These are phyloP conservation scores for Quercus variabilis DNA, from an alignment of 306 rosid species.

Conservation along the genomic window DNA sequence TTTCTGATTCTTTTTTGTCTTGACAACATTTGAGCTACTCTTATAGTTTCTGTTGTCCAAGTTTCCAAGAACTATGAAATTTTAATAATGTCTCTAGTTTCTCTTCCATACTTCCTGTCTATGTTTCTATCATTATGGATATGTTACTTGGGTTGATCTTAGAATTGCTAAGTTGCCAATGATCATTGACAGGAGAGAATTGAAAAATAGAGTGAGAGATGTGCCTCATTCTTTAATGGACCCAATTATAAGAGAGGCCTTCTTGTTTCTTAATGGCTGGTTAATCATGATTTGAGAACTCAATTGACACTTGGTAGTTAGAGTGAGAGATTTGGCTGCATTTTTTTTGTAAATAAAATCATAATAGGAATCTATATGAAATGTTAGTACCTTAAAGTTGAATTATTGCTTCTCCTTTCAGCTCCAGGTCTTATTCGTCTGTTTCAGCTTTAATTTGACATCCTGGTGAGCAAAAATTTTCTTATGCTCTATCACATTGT, in stretches of 20 bases:
- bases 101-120: background rate
- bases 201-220: background rate
- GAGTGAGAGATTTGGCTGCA: background rate
- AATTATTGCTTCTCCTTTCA: too few species aligned
- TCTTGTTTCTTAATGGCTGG: background rate
- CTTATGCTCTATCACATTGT: too few species aligned
- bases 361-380: background rate
- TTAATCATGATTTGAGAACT: background rate
- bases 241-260: background rate
- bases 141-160: constrained; percentile 1
- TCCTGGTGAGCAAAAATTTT: background rate
- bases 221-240: constrained; percentile 1
- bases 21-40: constrained; percentile 18
- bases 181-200: background rate
- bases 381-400: background rate
- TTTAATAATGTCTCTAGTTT: constrained; percentile 5
- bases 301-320: background rate
- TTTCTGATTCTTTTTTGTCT: constrained; percentile 5
- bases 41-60: constrained; percentile 24
- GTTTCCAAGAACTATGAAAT: constrained; percentile 13
- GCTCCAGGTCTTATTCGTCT: background rate
- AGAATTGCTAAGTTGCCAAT: background rate
- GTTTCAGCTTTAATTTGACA: background rate
- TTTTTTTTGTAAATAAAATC: background rate
- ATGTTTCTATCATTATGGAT: background rate